Evolutionary conservation across 768 basidiomycete species (phyloP).

Genomic region (Hygrocybe coccinea): DNA sequence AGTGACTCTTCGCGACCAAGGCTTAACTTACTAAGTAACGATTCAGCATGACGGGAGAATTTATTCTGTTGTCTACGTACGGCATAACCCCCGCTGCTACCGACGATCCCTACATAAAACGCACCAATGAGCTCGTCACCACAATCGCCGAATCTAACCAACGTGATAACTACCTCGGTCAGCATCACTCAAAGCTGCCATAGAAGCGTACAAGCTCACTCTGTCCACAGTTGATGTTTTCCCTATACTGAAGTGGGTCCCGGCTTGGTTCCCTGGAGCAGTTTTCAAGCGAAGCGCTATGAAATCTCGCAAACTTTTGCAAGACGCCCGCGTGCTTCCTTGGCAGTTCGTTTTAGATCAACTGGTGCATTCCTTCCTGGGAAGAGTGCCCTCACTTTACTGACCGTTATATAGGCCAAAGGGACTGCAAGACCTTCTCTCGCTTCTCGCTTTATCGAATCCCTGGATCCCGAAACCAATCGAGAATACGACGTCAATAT

Average conservation of each 20-base stretch:
- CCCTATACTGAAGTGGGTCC: constrained; percentile 22
- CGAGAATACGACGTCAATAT: background rate
- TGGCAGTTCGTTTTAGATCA: constrained; percentile 1
- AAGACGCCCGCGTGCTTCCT: constrained; percentile 7
- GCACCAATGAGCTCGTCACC: constrained; percentile 1
- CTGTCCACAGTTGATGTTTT: constrained; percentile 10
- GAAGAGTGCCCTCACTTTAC: background rate
- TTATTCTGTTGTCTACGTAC: background rate
- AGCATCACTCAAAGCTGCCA: background rate
- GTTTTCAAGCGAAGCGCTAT: constrained; percentile 20
- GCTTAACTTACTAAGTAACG: background rate
- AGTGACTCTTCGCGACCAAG: background rate
- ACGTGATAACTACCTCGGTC: constrained; percentile 4
- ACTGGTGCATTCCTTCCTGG: background rate
- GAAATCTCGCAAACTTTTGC: constrained; percentile 1
- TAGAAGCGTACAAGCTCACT: background rate
- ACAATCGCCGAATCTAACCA: background rate
- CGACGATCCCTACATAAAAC: background rate
- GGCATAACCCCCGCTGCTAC: background rate
- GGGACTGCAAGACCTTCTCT: constrained; percentile 8
- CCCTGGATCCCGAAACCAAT: background rate
- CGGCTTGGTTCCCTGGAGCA: constrained; percentile 36
- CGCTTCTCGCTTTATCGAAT: constrained; percentile 9
- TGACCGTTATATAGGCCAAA: background rate
- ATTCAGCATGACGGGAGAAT: constrained; percentile 5